A percentile compares a stretch with the other conserved stretches of the same genome.
These are phyloP conservation scores for Sordariomycetes sp. DNA, from an alignment of 2,329 filamentous ascomycete genomes.

Conservation along the genomic window DNA sequence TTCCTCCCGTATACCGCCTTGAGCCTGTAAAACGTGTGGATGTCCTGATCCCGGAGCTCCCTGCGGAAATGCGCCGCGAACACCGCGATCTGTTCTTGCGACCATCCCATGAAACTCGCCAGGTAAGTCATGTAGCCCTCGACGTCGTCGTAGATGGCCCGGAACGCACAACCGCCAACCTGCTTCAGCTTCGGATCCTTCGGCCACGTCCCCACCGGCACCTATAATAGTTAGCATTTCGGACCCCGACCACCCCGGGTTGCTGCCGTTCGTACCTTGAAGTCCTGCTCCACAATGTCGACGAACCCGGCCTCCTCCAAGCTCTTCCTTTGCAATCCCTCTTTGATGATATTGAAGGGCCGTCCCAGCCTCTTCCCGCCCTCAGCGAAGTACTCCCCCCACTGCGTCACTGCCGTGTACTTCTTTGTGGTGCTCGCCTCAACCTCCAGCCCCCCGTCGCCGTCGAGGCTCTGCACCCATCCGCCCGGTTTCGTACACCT, in stretches of 20 bases:
- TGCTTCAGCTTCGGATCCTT: conserved; percentile 32
- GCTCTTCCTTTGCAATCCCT: conserved; percentile 16
- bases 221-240: background rate
- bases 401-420: conserved; percentile 18
- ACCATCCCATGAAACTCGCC: conserved; percentile 23
- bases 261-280: too few relatives aligned
- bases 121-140: conserved; percentile 25
- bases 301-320: conserved; percentile 24
- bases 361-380: conserved; percentile 20
- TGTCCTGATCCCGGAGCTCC: conserved; percentile 19
- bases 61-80: conserved; percentile 21
- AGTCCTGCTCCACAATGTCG: conserved; percentile 27
- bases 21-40: conserved; percentile 28
- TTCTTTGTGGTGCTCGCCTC: conserved; percentile 12
- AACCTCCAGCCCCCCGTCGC: conserved; percentile 7
- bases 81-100: conserved; percentile 17
- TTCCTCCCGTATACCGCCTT: conserved; percentile 12
- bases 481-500: conserved; percentile 32
- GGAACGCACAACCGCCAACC: conserved; percentile 24
- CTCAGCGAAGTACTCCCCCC: conserved; percentile 21
- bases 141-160: conserved; percentile 21
- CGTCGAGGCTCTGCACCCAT: conserved; percentile 17
- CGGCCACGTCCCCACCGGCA: conserved; percentile 33
- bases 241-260: too few relatives aligned
- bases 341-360: conserved; percentile 18